Percentiles rank a stretch among this genome's conserved stretches.
phyloP scores from a whole-genome alignment of 495 filamentous ascomycete genomes.

The Neurospora sp. region DNA sequence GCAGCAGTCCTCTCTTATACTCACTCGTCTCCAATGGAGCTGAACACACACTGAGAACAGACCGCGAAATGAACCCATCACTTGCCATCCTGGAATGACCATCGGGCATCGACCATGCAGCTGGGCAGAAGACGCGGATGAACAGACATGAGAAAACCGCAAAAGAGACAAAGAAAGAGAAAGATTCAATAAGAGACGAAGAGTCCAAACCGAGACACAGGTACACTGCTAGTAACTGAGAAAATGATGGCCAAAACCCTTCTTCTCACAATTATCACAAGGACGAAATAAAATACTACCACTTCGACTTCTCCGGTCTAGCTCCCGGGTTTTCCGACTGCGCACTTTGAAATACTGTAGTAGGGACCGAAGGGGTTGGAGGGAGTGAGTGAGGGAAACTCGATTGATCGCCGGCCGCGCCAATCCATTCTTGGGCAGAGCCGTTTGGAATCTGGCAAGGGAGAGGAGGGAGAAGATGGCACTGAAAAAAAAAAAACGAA shows the following conservation, averaged over 20 bases:
- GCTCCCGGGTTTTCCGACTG: not conserved
- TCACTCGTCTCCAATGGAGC: not conserved
- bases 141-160: not conserved
- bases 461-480: not conserved
- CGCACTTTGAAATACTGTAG: not conserved
- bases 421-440: not conserved
- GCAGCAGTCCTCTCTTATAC: not conserved
- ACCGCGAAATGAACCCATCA: not conserved
- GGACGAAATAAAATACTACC: not conserved
- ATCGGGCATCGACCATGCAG: not conserved
- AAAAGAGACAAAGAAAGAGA: not conserved
- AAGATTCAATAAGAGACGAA: not conserved
- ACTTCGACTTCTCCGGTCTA: not conserved
- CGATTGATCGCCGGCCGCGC: not conserved
- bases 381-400: not conserved
- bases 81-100: not conserved
- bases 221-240: not conserved
- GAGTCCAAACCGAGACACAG: not conserved
- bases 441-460: not conserved
- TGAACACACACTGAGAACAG: not conserved
- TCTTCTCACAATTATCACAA: not conserved
- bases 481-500: not conserved
- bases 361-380: not conserved
- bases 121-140: not conserved
- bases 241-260: not conserved